These are phyloP conservation scores for Saturnispora besseyi DNA, from an alignment of 805 yeast species.

Conservation along the genomic window DNA sequence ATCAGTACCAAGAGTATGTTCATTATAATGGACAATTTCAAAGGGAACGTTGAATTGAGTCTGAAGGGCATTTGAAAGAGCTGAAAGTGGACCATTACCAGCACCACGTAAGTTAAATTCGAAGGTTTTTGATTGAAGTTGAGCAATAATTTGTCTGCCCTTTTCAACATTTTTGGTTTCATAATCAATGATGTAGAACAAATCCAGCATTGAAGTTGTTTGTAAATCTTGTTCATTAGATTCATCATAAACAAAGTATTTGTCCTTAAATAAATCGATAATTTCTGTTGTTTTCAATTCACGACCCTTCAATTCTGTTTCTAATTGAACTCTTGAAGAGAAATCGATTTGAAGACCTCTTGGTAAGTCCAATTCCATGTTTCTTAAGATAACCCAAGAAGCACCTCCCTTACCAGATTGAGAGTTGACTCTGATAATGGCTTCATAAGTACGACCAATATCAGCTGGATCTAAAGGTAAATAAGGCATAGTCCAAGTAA, in stretches of 20 bases:
- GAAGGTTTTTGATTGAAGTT: constrained; percentile 33
- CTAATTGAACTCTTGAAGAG: constrained; percentile 58
- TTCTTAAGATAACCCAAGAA: constrained; percentile 74
- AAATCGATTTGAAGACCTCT: constrained; percentile 72
- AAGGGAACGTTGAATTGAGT: constrained; percentile 38
- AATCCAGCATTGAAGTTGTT: constrained; percentile 11
- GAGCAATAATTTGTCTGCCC: constrained; percentile 38
- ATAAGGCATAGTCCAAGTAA: constrained; percentile 67
- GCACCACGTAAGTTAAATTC: constrained; percentile 37
- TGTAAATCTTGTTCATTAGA: constrained; percentile 16
- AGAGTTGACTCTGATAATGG: constrained; percentile 82
- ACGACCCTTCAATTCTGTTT: constrained; percentile 63
- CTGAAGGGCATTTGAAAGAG: constrained; percentile 56
- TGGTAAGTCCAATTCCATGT: constrained; percentile 72
- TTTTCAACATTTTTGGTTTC: constrained; percentile 29
- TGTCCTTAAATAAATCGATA: constrained; percentile 51
- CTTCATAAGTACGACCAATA: constrained; percentile 83
- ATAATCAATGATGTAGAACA: constrained; percentile 22
- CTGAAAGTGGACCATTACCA: constrained; percentile 82
- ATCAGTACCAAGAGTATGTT: constrained; percentile 71
- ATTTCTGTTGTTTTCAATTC: constrained; percentile 62
- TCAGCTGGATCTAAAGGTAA: constrained; percentile 79
- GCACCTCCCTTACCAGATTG: constrained; percentile 89
- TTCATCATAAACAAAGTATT: constrained; percentile 34
- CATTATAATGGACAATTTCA: constrained; percentile 63